These are phyloP conservation scores for Rachicladosporium sp. DNA, from an alignment of 2,329 filamentous ascomycete species.

Conservation along the genomic window DNA sequence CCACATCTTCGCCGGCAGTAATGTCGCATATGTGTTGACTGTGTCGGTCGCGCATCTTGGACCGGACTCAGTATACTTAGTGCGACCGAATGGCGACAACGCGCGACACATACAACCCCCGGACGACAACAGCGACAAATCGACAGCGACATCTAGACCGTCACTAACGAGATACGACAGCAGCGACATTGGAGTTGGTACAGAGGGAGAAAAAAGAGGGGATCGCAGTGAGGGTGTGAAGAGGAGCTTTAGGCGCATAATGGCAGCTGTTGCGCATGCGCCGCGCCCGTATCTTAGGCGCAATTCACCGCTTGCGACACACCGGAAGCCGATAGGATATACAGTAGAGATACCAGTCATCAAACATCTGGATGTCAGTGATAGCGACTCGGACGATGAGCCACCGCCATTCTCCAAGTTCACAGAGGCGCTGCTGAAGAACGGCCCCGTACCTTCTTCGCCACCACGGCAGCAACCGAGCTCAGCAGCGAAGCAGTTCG, in stretches of 20 bases:
- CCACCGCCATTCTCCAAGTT: conserved; percentile 82
- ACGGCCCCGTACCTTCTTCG: conserved; percentile 46
- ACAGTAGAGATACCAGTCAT: conserved; percentile 33
- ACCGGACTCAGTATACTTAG: conserved; percentile 19
- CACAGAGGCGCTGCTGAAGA: conserved; percentile 68
- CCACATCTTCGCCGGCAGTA: conserved; percentile 4
- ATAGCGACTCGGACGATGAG: conserved; percentile 83
- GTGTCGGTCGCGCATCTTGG: conserved; percentile 13
- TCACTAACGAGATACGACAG: conserved; percentile 1
- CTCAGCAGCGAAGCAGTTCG: conserved; percentile 18
- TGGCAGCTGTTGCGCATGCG: conserved; percentile 23
- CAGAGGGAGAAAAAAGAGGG: conserved; percentile 4
- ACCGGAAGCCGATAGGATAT: conserved; percentile 29
- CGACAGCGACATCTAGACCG: conserved; percentile 2
- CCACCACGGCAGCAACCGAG: conserved; percentile 35
- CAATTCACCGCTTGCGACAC: conserved; percentile 35
- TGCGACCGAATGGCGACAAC: conserved; percentile 13
- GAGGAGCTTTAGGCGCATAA: conserved; percentile 17
- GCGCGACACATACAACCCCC: conserved; percentile 11
- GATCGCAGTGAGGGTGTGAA: conserved; percentile 9
- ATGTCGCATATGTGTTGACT: conserved; percentile 18
- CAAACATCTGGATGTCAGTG: conserved; percentile 47
- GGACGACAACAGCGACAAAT: conserved; percentile 2
- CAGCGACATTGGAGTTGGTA: conserved; percentile 2
- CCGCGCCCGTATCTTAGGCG: conserved; percentile 24